These are phyloP conservation scores for Collybia mongolica DNA, from an alignment of 768 basidiomycete species.

Conservation along the genomic window DNA sequence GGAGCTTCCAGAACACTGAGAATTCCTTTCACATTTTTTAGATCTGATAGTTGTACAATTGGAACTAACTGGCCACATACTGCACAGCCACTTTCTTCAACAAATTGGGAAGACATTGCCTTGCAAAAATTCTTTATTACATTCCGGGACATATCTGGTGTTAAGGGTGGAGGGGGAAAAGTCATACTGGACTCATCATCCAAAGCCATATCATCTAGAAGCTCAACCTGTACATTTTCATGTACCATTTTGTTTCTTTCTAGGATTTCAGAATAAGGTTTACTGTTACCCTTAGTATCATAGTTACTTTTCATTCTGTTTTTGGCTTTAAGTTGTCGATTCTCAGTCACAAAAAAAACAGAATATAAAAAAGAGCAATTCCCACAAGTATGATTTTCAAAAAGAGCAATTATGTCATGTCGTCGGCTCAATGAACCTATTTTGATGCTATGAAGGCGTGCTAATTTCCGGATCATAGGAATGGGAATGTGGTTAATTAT, in stretches of 20 bases:
- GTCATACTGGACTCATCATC: not conserved
- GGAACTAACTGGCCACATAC: slow-evolving; percentile 1
- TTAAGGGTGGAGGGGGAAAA: not conserved
- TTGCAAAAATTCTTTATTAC: slow-evolving; percentile 3
- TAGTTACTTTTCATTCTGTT: not conserved
- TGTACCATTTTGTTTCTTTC: too few species aligned
- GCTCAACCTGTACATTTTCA: too few species aligned
- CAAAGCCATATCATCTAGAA: too few species aligned
- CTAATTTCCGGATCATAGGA: not conserved
- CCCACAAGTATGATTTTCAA: not conserved
- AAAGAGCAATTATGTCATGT: too few species aligned
- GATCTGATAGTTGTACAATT: not conserved
- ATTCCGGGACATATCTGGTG: not conserved
- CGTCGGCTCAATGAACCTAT: not conserved
- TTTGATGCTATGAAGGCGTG: not conserved
- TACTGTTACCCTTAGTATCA: not conserved
- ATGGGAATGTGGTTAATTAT: not conserved
- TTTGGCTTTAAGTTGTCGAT: not conserved
- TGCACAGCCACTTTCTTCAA: slow-evolving; percentile 4
- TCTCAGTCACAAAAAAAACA: not conserved
- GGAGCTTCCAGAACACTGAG: slow-evolving; percentile 1
- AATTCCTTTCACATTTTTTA: slow-evolving; percentile 1
- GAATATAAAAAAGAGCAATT: not conserved
- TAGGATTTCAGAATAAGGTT: not conserved
- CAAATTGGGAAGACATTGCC: not conserved